These are phyloP conservation scores for Lasiosphaeria ovina DNA, from an alignment of 495 filamentous ascomycete species.

Conservation along the genomic window DNA sequence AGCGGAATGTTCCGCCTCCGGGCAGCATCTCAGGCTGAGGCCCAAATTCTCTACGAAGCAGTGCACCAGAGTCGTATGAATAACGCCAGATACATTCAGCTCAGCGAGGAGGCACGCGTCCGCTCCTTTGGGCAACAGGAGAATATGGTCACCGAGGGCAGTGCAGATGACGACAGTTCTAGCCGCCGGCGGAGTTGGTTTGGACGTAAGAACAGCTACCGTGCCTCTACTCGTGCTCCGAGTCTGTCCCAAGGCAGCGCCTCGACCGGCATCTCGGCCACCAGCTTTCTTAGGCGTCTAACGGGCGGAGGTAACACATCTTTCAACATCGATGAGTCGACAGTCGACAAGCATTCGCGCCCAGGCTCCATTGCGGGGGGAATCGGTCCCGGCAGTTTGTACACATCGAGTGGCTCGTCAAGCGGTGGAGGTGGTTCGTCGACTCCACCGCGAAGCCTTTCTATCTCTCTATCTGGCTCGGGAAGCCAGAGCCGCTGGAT, in stretches of 20 bases:
- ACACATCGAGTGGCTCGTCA: conserved; percentile 53
- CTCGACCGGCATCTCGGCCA: conserved; percentile 64
- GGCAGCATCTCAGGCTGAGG: conserved; percentile 72
- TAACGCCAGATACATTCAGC: conserved; percentile 82
- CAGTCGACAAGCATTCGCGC: conserved; percentile 46
- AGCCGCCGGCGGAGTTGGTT: conserved; percentile 51
- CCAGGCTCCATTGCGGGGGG: conserved; percentile 49
- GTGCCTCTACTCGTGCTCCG: conserved; percentile 52
- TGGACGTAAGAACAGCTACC: conserved; percentile 59
- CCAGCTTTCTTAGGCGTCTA: conserved; percentile 66
- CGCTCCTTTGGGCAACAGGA: conserved; percentile 48
- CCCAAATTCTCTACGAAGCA: conserved; percentile 72
- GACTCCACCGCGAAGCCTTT: conserved; percentile 58
- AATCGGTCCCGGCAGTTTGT: conserved; percentile 52
- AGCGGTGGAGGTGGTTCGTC: conserved; percentile 39
- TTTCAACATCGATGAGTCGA: conserved; percentile 72
- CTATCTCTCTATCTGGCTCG: conserved; percentile 46
- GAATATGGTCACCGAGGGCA: conserved; percentile 26
- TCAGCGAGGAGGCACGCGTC: conserved; percentile 61
- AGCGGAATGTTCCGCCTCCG: conserved; percentile 63
- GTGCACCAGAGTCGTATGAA: conserved; percentile 82
- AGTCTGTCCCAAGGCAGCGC: conserved; percentile 42
- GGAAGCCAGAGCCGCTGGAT: conserved; percentile 51
- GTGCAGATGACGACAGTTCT: conserved; percentile 38
- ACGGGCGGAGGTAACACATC: conserved; percentile 53